Percentiles rank a stretch among this genome's conserved stretches.
These are phyloP conservation scores for Teunomyces barrocoloradensis DNA, from an alignment of 805 yeast genomes.

Conservation along the genomic window DNA sequence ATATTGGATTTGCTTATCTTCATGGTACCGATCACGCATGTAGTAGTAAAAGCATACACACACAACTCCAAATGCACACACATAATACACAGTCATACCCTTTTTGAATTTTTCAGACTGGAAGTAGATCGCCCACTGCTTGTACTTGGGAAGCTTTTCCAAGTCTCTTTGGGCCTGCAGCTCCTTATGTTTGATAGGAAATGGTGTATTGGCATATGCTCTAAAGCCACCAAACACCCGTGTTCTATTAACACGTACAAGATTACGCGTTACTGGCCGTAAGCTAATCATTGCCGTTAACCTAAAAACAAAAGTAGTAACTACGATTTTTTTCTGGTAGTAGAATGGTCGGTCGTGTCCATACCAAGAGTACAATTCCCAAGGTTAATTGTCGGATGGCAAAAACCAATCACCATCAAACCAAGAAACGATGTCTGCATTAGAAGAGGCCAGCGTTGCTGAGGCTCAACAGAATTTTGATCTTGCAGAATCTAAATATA, in stretches of 20 bases:
- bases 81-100: constrained; percentile 56
- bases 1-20: constrained; percentile 57
- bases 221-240: background rate
- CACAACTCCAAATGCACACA: constrained; percentile 58
- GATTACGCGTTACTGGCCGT: background rate
- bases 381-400: constrained; percentile 7
- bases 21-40: constrained; percentile 62
- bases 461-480: constrained; percentile 46
- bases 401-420: constrained; percentile 4
- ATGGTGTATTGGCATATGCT: constrained; percentile 26
- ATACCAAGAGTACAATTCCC: background rate
- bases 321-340: background rate
- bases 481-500: constrained; percentile 61
- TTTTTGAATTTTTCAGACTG: constrained; percentile 58
- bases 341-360: background rate
- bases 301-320: background rate
- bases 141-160: constrained; percentile 33
- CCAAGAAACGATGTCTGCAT: constrained; percentile 19
- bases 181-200: constrained; percentile 34
- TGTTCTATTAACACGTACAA: background rate
- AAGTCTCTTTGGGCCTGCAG: constrained; percentile 23
- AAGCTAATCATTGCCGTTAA: background rate
- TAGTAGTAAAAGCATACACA: constrained; percentile 59
- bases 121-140: constrained; percentile 39
- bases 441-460: constrained; percentile 64